Evolutionary conservation across 768 basidiomycete species (phyloP).

Genomic region (Trametes elegans): DNA sequence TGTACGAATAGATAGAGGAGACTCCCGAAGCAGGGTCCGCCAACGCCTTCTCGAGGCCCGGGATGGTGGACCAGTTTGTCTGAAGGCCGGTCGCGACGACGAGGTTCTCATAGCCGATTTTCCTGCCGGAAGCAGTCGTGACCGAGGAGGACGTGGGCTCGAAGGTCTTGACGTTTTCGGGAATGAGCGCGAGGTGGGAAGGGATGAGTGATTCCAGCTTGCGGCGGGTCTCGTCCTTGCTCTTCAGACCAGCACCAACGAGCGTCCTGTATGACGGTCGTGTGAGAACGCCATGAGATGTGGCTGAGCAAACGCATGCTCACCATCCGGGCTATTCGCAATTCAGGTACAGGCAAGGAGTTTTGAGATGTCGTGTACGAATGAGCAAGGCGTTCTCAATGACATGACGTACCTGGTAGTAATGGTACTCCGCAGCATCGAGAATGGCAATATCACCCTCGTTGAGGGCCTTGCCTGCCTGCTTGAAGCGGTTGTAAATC

Average conservation of each 20-base stretch:
- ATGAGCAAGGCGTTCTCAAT: neutral
- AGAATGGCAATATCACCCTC: conserved; percentile 82
- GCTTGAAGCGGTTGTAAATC: conserved; percentile 76
- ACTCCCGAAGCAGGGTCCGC: conserved; percentile 77
- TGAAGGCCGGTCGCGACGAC: conserved; percentile 90
- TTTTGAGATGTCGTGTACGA: neutral
- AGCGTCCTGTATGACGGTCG: conserved; percentile 64
- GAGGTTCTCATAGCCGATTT: conserved; percentile 77
- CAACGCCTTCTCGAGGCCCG: conserved; percentile 73
- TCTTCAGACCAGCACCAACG: conserved; percentile 81
- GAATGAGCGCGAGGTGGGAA: conserved; percentile 63
- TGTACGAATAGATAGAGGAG: conserved; percentile 89
- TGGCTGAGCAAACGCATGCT: conserved; percentile 15
- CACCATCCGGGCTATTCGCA: conserved; percentile 83
- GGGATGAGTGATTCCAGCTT: conserved; percentile 74
- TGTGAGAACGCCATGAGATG: neutral
- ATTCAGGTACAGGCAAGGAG: conserved; percentile 3
- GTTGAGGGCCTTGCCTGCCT: conserved; percentile 63
- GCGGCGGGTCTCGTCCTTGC: conserved; percentile 66
- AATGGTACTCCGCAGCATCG: conserved; percentile 78
- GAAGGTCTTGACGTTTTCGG: conserved; percentile 72
- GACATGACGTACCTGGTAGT: conserved; percentile 64
- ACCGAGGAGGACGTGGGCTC: conserved; percentile 73
- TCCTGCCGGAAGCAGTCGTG: conserved; percentile 66
- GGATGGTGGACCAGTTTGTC: conserved; percentile 76